phyloP scores from a whole-genome alignment of 768 basidiomycete genomes.

The Amanita fuliginea region DNA sequence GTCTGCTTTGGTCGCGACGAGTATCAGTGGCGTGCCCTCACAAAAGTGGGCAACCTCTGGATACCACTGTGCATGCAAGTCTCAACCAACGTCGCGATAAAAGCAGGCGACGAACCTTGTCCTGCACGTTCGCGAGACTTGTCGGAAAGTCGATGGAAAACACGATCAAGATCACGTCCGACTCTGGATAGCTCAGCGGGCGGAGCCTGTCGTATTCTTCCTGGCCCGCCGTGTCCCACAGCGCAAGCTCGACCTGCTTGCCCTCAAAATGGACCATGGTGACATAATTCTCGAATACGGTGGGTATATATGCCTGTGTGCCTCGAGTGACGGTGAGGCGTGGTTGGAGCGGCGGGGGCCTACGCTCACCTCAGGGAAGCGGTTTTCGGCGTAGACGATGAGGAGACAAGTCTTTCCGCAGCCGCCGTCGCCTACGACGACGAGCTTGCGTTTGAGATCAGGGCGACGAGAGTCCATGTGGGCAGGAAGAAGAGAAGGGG shows the following conservation, averaged over 20 bases:
- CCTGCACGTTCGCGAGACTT: slow-evolving; percentile 82
- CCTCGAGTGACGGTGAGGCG: slow-evolving; percentile 9
- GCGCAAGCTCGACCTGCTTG: slow-evolving; percentile 87
- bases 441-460: slow-evolving; percentile 78
- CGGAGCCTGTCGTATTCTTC: slow-evolving; percentile 92
- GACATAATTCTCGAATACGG: slow-evolving; percentile 92
- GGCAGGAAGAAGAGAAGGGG: background rate
- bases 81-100: background rate
- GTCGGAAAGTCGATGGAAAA: slow-evolving; percentile 92
- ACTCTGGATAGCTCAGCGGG: slow-evolving; percentile 81
- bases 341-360: background rate
- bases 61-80: slow-evolving; percentile 55
- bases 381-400: slow-evolving; percentile 93
- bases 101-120: slow-evolving; percentile 47
- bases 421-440: slow-evolving; percentile 83
- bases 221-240: slow-evolving; percentile 97
- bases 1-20: slow-evolving; percentile 93
- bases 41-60: slow-evolving; percentile 91
- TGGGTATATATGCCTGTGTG: slow-evolving; percentile 78
- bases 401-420: slow-evolving; percentile 93
- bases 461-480: slow-evolving; percentile 35
- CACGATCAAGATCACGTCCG: slow-evolving; percentile 86
- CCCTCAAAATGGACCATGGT: slow-evolving; percentile 79
- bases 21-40: slow-evolving; percentile 77
- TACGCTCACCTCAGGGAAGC: slow-evolving; percentile 78